Base-by-base conservation (phyloP, 2,329 filamentous ascomycete genomes). In the Colletotrichum endophyticum region DNA sequence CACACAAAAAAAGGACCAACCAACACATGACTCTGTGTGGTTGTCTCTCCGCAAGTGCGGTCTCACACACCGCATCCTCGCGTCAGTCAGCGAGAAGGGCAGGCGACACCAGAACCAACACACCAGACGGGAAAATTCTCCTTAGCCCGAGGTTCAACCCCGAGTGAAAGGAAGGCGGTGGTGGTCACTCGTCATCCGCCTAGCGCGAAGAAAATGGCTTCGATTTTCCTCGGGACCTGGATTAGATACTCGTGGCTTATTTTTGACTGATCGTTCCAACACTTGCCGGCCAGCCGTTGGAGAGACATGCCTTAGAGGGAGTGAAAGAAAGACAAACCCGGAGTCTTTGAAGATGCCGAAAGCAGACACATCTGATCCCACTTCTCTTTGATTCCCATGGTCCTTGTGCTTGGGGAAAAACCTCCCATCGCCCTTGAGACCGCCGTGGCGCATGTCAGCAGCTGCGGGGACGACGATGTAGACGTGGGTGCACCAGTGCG, bases 361-460 rank as follows among this genome's bases (percentile, higher is more conserved):
- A 73, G 25, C 63, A 68, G 70, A 66, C 73, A 64, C 73, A 76
- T 73, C 63, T 64, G 73, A 76, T 68, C 49, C 56, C 63, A 27
- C 34, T 64, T 36, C 27, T 62, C 63, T 68, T 63, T 56, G 44
- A 22, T 63, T 63, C 56, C 69, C 36, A 53, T 75, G 30, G 16
- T 16, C 53, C 62, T 61, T 57, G 36, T 28, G 13, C 53, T 32
- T 53, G 70, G 62, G 72, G 1, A n/a, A n/a, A 44, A 49, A 53
- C 49, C 63, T 22, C n/a, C 66, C n/a, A 67, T 49, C n/a, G 44
- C 44, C 72, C 44, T 34, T 49, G 39, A 44, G 62, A 64, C 62
- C 67, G 63, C 53, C 63, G 70, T 73, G 70, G 63, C 73, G 73
- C 63, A 63, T 44, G 73, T 76, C 73, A 76, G 39, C 70, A 68